Evolutionary conservation across 2,329 filamentous ascomycete genomes (phyloP), one percentile per base, ranked within the genome.

Genomic region (Aspergillus bombycis): DNA sequence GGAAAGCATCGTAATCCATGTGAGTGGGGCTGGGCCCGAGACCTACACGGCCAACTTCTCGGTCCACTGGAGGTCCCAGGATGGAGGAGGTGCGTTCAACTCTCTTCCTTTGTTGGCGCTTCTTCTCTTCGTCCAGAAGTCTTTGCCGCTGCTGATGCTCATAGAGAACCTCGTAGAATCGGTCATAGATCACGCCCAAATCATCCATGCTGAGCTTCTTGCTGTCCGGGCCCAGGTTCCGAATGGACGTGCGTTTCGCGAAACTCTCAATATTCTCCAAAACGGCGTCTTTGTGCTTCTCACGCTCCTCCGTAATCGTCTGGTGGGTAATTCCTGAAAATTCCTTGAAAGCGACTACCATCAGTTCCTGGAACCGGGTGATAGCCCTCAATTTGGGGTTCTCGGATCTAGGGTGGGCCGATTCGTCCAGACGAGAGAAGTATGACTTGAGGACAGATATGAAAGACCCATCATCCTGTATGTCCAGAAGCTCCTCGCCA

Each of bases 291-390:
- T 98, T 98, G 79, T 98, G 96, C 79, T 94, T 96, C 46, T 91
- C 84, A 26, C 95, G 89, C 74, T 96, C 86, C 68, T 98, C 95
- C 0, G 91, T 91, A 65, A 99, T 94, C 57, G 90, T 97, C 74
- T 89, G 90, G 75, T 99, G 94, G 0, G 95, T 99, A 70, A 99
- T 97, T 46, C 90, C 92, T 0, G 94, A 91, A 74, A 99, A 99
- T 74, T 99, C 95, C 71, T 97, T 98, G 81, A 99, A 99, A 0
- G 95, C 95, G 23, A 98, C 95, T 3, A 99, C 95, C 94, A 99
- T 98, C 62, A 99, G 86, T 77, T 98, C 95, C 73, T 99, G 95
- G 76, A 99, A 99, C 54, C 92, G 88, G 7, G 96, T 99, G 60
- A 99, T 95, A 0, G 94, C 93, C 59, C 94, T 88, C 58, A 98